These are phyloP conservation scores for Nidularia sp. DNA, from an alignment of 768 basidiomycete species.

Conservation along the genomic window DNA sequence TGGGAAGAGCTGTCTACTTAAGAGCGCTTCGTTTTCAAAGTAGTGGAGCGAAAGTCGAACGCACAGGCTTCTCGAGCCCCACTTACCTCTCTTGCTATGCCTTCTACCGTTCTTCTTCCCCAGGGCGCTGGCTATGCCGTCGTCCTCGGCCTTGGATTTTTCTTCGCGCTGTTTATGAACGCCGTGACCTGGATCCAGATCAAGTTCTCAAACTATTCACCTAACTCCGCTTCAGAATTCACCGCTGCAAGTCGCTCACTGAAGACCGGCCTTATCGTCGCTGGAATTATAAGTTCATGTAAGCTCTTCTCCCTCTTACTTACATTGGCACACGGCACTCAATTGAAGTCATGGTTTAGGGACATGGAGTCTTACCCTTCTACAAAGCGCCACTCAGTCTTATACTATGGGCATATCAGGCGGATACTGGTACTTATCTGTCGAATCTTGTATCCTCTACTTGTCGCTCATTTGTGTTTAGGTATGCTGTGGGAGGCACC, in stretches of 20 bases:
- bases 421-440: constrained; percentile 15
- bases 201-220: constrained; percentile 10
- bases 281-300: constrained; percentile 16
- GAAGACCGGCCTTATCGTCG: constrained; percentile 15
- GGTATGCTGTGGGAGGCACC: constrained; percentile 9
- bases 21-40: too few relatives aligned
- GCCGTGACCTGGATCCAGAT: constrained; percentile 12
- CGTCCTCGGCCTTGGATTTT: constrained; percentile 10
- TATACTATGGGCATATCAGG: constrained; percentile 15
- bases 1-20: too few relatives aligned
- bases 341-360: constrained; percentile 2
- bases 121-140: constrained; percentile 9
- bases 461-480: background rate
- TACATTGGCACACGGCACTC: background rate
- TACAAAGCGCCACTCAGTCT: constrained; percentile 13
- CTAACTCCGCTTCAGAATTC: constrained; percentile 13
- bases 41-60: too few relatives aligned
- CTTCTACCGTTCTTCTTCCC: constrained; percentile 4
- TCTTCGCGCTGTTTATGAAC: constrained; percentile 14
- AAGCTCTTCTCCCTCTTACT: background rate
- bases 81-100: background rate
- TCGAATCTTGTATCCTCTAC: background rate
- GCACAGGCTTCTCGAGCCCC: background rate
- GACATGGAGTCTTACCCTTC: constrained; percentile 14
- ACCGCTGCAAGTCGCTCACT: constrained; percentile 16